Base-by-base conservation (phyloP, 2,329 filamentous ascomycete genomes). In the Ceratocystis cubensis region DNA sequence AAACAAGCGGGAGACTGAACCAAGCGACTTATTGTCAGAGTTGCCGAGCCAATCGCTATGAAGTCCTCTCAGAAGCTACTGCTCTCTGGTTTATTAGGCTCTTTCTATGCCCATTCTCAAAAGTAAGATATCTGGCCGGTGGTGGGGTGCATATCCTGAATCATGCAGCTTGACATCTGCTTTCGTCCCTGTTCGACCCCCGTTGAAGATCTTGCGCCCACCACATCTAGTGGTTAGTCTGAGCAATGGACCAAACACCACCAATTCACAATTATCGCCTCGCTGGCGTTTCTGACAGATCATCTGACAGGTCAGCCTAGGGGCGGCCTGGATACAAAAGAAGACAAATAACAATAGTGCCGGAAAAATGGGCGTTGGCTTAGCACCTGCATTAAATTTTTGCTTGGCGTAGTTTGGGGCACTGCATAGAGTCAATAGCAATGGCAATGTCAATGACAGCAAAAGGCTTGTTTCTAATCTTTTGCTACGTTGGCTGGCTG, bases 11-110 rank as follows among this genome's bases (percentile, higher is more conserved):
- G 28, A 59, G 17, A 33, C 53, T 17, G 22, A 30, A 15, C 28
- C 53, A 59, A 59, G 53, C 53, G 53, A 59, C 53, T 4, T 37
- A 17, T 59, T 59, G 53, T 59, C 17, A 59, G 53, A 59, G 53
- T 59, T 59, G 53, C 53, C 53, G 53, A 59, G 28, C 53, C 17
- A 8, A 33, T 17, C 53, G 33, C 33, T 28, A 17, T 8, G 25
- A 13, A 37, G 33, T 7, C 2, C 33, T 3, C 33, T 4, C 8
- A 13, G 33, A 37, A 10, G 33, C 33, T 10, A 37, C 33, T 37
- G 3, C 10, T 53, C 22, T 2, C 20, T 25, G 48, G 22, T 15
- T 53, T 13, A 1, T 53, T 25, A 15, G 45, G 20, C 48, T 53
- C 20, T 25, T 50, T 50, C n/a, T 20, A 20, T 50, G 25, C 22